phyloP scores from a whole-genome alignment of 768 basidiomycete species.

The Trametes cubensis region DNA sequence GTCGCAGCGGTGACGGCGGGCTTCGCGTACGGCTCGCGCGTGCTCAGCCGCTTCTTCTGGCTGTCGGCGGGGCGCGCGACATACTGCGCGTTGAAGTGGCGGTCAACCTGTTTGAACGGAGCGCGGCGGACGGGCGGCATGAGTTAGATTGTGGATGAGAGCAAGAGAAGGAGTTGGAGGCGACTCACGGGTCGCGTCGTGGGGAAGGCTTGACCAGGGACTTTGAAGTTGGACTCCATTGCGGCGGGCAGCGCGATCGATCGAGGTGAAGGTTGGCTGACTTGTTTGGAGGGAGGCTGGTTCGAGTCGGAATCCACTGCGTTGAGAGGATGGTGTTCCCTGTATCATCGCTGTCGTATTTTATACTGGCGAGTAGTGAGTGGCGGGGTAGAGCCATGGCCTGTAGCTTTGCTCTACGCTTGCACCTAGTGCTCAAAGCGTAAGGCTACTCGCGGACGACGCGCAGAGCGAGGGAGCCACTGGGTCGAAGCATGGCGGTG shows the following conservation, averaged over 20 bases:
- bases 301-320: neutral
- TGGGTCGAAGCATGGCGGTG: neutral
- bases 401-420: neutral
- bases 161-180: neutral
- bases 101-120: neutral
- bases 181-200: neutral
- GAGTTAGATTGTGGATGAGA: neutral
- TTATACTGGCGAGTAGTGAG: neutral
- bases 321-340: constrained; percentile 2
- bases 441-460: neutral
- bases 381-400: neutral
- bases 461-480: neutral
- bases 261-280: neutral
- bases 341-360: neutral
- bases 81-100: neutral
- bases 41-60: neutral
- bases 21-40: neutral
- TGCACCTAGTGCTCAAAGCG: neutral
- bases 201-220: neutral
- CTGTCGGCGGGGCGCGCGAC: neutral
- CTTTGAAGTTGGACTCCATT: constrained; percentile 1
- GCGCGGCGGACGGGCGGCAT: neutral
- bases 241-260: neutral
- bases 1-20: neutral
- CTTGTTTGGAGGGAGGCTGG: neutral